phyloP scores from a whole-genome alignment of 2,329 filamentous ascomycete species.

The Diaporthe sp. region DNA sequence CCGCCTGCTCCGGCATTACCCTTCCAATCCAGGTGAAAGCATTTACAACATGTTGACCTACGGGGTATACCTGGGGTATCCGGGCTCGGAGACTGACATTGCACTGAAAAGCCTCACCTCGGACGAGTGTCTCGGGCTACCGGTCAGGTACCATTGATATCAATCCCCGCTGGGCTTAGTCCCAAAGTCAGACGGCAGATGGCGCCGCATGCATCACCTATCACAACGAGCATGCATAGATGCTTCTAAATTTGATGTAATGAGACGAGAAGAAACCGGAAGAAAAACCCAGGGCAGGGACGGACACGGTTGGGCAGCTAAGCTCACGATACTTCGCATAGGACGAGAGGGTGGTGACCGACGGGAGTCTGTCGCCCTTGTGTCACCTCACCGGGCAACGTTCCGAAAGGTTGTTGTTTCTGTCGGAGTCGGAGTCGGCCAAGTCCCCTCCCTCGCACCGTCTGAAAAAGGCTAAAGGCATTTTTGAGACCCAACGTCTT shows the following conservation, averaged over 20 bases:
- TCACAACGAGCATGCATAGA: slow-evolving; percentile 11
- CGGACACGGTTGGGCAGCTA: neutral
- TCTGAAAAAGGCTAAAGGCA: slow-evolving; percentile 1
- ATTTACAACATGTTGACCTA: too few relatives aligned
- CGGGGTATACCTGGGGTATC: too few relatives aligned
- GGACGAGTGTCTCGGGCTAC: too few relatives aligned
- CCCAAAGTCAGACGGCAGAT: too few relatives aligned
- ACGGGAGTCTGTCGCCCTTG: slow-evolving; percentile 37
- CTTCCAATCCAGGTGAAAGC: too few relatives aligned
- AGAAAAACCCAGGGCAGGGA: neutral
- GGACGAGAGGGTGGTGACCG: slow-evolving; percentile 17
- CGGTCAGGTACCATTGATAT: too few relatives aligned
- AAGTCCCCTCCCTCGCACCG: too few relatives aligned
- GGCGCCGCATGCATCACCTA: too few relatives aligned
- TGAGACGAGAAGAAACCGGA: neutral
- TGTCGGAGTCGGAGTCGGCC: slow-evolving; percentile 7
- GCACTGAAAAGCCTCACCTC: too few relatives aligned
- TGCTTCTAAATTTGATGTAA: slow-evolving; percentile 24
- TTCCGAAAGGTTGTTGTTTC: slow-evolving; percentile 29
- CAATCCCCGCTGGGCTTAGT: too few relatives aligned
- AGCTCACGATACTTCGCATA: slow-evolving; percentile 4
- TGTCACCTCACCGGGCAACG: slow-evolving; percentile 23
- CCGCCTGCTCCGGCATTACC: too few relatives aligned
- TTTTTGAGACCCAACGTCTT: slow-evolving; percentile 23
- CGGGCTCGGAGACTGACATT: too few relatives aligned